Base-by-base conservation (phyloP, 371 early-diverging fungal species). In the Mortierella sp. region DNA sequence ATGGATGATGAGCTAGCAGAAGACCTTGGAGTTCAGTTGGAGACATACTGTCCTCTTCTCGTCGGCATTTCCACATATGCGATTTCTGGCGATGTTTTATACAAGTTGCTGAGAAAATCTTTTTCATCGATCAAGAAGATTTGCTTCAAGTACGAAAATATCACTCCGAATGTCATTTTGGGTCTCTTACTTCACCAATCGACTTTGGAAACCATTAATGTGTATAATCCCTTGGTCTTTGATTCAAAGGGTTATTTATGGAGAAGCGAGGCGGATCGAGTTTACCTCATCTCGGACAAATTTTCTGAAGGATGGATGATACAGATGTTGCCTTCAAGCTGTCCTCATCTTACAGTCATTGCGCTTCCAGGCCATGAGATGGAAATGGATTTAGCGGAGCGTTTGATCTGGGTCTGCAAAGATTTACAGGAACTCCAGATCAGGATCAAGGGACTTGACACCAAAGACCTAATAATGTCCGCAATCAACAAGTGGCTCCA, bases 321-420 rank as follows among this genome's bases (percentile, higher is more conserved):
- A 4, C 47, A 47, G 5, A 7, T 47, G 15, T 22, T 47, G 15
- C 47, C 22, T 22, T 7, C 47, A 15, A 15, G 7, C 4, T 62
- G 63, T 32, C 22, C 34, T 2, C 29, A 13, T 2, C 23, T 62
- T 1, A 51, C 3, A 32, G 28, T n/a, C 0, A 1, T 62, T n/a
- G 26, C 6, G 26, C 15, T 34, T 29, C 51, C 53, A 28, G 1
- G 15, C 15, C 32, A 62, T 19, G 35, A 32, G 32, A 51, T 62
- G 49, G 49, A 62, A 22, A 62, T 62, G 31, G 63, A 62, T 17
- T 34, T 23, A 3, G 29, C 49, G 3, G 63, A 62, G 29, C n/a
- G 15, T 47, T 2, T 29, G 15, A 2, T 2, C 6, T 62, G 63
- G 63, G 22, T 19, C 0, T 62, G 63, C n/a, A 13, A 34, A 28